Evolutionary conservation across 1,284 basidiomycete genomes (phyloP).

Genomic region (Pyrrhoderma lamaoense): DNA sequence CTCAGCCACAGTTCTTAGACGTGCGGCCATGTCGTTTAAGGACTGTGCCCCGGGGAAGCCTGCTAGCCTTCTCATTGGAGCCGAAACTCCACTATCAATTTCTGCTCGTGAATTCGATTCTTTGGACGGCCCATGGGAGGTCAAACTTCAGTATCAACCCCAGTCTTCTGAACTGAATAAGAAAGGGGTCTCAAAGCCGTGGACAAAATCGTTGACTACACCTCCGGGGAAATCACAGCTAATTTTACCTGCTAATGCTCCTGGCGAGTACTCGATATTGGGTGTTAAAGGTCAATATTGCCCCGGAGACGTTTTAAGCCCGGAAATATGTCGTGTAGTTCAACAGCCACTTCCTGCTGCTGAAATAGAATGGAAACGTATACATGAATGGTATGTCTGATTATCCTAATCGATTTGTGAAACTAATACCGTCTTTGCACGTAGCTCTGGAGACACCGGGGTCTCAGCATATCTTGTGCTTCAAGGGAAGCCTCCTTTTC

Average conservation of each 20-base stretch:
- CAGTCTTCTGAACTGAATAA: neutral
- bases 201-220: constrained; percentile 54
- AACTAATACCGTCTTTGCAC: constrained; percentile 10
- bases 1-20: constrained; percentile 68
- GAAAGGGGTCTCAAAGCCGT: constrained; percentile 38
- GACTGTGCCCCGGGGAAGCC: constrained; percentile 69
- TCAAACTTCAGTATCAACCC: constrained; percentile 56
- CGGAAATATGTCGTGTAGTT: constrained; percentile 69
- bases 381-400: constrained; percentile 78
- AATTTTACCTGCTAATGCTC: constrained; percentile 44
- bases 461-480: constrained; percentile 83
- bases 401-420: constrained; percentile 1
- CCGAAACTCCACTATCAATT: constrained; percentile 47
- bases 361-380: constrained; percentile 82
- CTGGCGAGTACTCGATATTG: constrained; percentile 80
- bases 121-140: constrained; percentile 61
- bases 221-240: constrained; percentile 41
- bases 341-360: constrained; percentile 72
- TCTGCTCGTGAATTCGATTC: constrained; percentile 44
- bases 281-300: constrained; percentile 73
- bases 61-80: constrained; percentile 67
- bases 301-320: constrained; percentile 73
- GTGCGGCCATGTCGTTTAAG: constrained; percentile 69
- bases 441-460: constrained; percentile 89
- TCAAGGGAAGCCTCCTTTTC: constrained; percentile 87